Evolutionary conservation across 805 yeast genomes (phyloP).

Genomic region (Blastobotrys terrestris): DNA sequence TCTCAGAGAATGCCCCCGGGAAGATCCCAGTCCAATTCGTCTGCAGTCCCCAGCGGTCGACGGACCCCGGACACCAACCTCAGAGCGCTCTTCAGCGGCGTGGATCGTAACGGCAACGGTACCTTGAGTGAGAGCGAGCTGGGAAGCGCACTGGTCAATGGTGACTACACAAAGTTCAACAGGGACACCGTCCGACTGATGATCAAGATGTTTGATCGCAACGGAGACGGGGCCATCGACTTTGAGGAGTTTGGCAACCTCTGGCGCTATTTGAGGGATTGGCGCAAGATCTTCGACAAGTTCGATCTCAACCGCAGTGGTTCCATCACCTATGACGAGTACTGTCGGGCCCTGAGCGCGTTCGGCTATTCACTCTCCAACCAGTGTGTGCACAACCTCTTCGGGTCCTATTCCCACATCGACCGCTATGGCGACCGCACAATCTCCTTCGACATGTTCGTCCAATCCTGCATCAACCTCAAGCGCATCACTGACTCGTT

Average conservation of each 20-base stretch:
- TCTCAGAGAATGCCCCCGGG: too few relatives aligned
- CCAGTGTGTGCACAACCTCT: slow-evolving; percentile 51
- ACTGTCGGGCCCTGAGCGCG: slow-evolving; percentile 51
- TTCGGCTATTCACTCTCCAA: slow-evolving; percentile 60
- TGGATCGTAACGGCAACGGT: slow-evolving; percentile 47
- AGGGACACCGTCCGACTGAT: slow-evolving; percentile 54
- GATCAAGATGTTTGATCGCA: slow-evolving; percentile 56
- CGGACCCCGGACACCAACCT: slow-evolving; percentile 14
- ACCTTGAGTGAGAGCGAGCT: slow-evolving; percentile 51
- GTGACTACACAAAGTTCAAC: slow-evolving; percentile 58
- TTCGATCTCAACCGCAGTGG: slow-evolving; percentile 57
- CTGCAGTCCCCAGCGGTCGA: not conserved
- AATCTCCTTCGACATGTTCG: slow-evolving; percentile 73
- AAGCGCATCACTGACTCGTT: slow-evolving; percentile 72
- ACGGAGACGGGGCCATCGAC: slow-evolving; percentile 39
- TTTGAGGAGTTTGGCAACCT: slow-evolving; percentile 59
- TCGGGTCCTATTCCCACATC: slow-evolving; percentile 45
- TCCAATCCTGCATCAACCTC: slow-evolving; percentile 71
- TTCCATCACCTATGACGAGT: slow-evolving; percentile 60
- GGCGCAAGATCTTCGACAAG: slow-evolving; percentile 56
- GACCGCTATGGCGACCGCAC: slow-evolving; percentile 27
- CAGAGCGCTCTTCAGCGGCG: slow-evolving; percentile 21
- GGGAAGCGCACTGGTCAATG: slow-evolving; percentile 51
- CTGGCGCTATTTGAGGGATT: slow-evolving; percentile 63
- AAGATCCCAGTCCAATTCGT: too few relatives aligned